Conservation (phyloP, 164 flowering plant genomes). For the Aristolochia fimbriata region DNA sequence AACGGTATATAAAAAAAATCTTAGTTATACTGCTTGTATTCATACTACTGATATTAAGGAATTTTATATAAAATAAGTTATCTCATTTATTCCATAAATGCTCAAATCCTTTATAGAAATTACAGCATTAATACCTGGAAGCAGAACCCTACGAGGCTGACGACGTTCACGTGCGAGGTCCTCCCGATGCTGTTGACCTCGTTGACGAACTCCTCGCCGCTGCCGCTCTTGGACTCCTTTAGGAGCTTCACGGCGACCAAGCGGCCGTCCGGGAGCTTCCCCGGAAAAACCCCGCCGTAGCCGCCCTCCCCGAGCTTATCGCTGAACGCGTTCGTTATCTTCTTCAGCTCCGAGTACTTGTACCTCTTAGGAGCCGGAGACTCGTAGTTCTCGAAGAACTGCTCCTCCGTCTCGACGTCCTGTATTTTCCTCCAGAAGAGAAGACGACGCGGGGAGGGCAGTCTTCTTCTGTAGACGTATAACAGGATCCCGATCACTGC, state of each 20-base stretch:
- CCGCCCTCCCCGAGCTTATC: constrained; percentile 10
- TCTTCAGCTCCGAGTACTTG: constrained; percentile 3
- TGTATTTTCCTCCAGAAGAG: not conserved
- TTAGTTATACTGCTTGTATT: no score
- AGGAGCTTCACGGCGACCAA: constrained; percentile 10
- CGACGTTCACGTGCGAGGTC: constrained; percentile 5
- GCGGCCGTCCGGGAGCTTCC: constrained; percentile 7
- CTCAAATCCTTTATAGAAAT: no score
- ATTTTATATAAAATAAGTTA: no score
- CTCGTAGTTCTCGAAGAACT: no score
- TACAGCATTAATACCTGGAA: not conserved
- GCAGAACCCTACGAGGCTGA: constrained; percentile 9
- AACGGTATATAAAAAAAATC: no score
- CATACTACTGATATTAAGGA: no score
- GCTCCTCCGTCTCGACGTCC: not conserved
- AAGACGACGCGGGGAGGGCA: not conserved
- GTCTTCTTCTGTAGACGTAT: not conserved
- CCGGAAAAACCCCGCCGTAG: constrained; percentile 2
- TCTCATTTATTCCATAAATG: no score
- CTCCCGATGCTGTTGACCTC: constrained; percentile 6
- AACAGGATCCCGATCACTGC: no score
- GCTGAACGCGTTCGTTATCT: constrained; percentile 5
- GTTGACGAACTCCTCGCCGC: constrained; percentile 4
- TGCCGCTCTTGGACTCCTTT: no score
- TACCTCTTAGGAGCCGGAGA: not conserved